Percentiles rank a stretch among this genome's conserved stretches.
These are phyloP conservation scores for Chaetomidium leptoderma DNA, from an alignment of 495 filamentous ascomycete species.

Conservation along the genomic window DNA sequence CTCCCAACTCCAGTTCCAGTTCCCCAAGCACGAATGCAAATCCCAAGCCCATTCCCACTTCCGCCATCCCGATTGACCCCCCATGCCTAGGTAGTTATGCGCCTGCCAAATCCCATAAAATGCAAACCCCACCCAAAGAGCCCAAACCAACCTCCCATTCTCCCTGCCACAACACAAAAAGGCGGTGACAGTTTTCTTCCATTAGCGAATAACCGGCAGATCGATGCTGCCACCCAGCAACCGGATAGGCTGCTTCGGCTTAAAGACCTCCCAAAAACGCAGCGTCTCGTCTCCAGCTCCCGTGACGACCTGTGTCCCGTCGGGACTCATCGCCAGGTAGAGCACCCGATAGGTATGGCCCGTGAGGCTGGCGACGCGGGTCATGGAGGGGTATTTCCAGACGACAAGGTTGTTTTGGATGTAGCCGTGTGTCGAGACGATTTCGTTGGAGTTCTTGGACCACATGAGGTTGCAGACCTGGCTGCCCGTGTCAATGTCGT, in stretches of 20 bases:
- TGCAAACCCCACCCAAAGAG: background rate
- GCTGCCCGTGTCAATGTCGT: conserved; percentile 89
- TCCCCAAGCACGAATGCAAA: background rate
- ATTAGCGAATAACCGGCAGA: conserved; percentile 12
- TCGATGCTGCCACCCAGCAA: conserved; percentile 11
- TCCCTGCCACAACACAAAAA: background rate
- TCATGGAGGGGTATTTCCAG: conserved; percentile 98
- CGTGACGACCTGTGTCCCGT: conserved; percentile 88
- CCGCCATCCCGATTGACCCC: background rate
- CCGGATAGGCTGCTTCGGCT: conserved; percentile 11
- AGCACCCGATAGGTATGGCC: conserved; percentile 95
- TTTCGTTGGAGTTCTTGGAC: conserved; percentile 92
- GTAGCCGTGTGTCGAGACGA: conserved; percentile 97
- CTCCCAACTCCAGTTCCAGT: background rate
- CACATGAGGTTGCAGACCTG: conserved; percentile 97
- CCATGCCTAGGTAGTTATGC: background rate
- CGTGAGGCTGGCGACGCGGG: conserved; percentile 87
- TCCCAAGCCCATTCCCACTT: background rate
- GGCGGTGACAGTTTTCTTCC: conserved; percentile 53
- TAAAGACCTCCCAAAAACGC: conserved; percentile 93
- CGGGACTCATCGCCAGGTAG: conserved; percentile 95
- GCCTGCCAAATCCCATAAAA: too few relatives aligned
- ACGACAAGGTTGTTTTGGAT: conserved; percentile 96
- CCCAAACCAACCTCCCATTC: background rate
- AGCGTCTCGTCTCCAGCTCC: conserved; percentile 95